Evolutionary conservation across 768 basidiomycete species (phyloP), one percentile per base, ranked within the genome.

Genomic region (Multifurca ochricompacta): DNA sequence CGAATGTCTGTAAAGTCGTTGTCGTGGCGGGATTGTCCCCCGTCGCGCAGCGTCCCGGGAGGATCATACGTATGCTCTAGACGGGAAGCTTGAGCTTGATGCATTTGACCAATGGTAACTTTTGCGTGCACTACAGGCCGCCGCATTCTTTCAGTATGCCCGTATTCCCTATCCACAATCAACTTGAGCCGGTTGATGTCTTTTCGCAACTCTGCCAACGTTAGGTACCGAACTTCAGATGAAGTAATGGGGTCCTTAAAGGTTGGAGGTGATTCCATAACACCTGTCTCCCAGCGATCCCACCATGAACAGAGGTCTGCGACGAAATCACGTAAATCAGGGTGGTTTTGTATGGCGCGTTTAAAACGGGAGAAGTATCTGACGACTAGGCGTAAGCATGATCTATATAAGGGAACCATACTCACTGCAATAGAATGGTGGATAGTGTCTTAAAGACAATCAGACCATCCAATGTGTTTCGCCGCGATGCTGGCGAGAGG

Each of bases 341-440:
- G 80, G 53, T 79, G 71, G 21, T 65, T 72, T 1, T 69, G 66
- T 7, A 77, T 66, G 0, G 75, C 74, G 42, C 78, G 74, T 64
- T 82, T 81, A 67, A 82, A 83, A 3, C 80, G 79, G 4, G 71
- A 72, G 5, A 83, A 60, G 51, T 71, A 79, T 59, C 82, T 83
- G 47, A 23, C 2, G 18, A 5, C 30, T 37, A n/a, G 6, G 42
- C 10, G 30, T 14, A 31, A 44, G 23, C n/a, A 11, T 47, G 8
- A 42, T 1, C 10, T 8, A 25, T 46, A 18, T 3, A 21, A 9
- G 14, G 13, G 14, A 3, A 6, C 27, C 1, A 14, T 18, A 13
- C 62, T 14, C 49, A 66, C 61, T 62, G 48, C 10, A 53, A 43
- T 1, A 62, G 48, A 16, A 61, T 25, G 5, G 59, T 65, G 2